Conservation (phyloP, 202 grass and related monocot genomes). For the Carex arenaria region DNA sequence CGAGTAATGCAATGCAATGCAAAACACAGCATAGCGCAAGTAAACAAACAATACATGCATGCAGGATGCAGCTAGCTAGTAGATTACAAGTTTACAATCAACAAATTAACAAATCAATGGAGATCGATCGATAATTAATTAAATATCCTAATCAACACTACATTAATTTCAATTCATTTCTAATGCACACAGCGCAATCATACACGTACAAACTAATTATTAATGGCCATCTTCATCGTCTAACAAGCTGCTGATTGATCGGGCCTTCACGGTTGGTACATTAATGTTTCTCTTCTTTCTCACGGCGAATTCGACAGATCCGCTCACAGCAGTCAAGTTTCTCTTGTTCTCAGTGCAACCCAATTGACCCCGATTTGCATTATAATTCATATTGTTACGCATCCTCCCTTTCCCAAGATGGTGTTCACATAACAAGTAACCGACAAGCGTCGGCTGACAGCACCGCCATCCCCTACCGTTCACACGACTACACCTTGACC, state of each 20-base stretch:
- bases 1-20: neutral
- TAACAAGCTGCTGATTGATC: slow-evolving; percentile 44
- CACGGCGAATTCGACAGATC: neutral
- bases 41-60: neutral
- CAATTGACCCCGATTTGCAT: slow-evolving; percentile 21
- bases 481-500: slow-evolving; percentile 83
- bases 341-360: slow-evolving; percentile 49
- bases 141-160: neutral
- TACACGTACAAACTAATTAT: no score
- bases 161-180: neutral
- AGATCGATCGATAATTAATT: no score
- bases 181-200: neutral
- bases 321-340: neutral
- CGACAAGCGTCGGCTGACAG: slow-evolving; percentile 63
- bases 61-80: neutral
- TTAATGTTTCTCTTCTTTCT: slow-evolving; percentile 29
- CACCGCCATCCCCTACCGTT: slow-evolving; percentile 88
- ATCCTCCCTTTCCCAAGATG: slow-evolving; percentile 77
- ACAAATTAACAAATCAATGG: neutral
- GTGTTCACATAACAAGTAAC: slow-evolving; percentile 86
- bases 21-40: neutral
- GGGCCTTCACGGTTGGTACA: slow-evolving; percentile 28
- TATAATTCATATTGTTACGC: slow-evolving; percentile 16
- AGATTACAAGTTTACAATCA: slow-evolving; percentile 1
- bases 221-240: slow-evolving; percentile 10